These are phyloP conservation scores for Candida smagusa DNA, from an alignment of 1,139 yeast species.

Conservation along the genomic window DNA sequence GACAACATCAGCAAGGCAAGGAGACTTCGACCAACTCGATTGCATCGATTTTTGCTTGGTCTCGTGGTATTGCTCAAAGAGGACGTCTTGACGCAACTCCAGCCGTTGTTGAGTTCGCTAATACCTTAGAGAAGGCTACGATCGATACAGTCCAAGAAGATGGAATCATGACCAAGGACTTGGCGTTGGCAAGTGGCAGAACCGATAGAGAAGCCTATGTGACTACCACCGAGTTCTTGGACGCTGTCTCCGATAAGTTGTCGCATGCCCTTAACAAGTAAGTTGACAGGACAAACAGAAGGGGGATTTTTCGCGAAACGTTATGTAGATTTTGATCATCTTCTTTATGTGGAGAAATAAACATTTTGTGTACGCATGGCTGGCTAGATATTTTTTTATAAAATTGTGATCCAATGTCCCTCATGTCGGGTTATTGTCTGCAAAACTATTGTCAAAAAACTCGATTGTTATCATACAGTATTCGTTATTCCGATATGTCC, in stretches of 20 bases:
- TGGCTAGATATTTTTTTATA: too few species aligned
- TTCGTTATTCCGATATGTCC: too few species aligned
- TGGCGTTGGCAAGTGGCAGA: slow-evolving; percentile 84
- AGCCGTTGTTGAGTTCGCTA: slow-evolving; percentile 76
- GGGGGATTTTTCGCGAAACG: too few species aligned
- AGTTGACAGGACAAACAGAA: background rate
- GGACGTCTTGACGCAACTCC: slow-evolving; percentile 86
- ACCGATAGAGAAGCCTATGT: slow-evolving; percentile 79
- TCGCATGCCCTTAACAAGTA: slow-evolving; percentile 4
- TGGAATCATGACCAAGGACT: slow-evolving; percentile 91
- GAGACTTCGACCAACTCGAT: slow-evolving; percentile 98
- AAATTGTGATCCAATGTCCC: too few species aligned
- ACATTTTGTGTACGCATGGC: too few species aligned
- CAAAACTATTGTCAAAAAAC: too few species aligned
- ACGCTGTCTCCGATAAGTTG: slow-evolving; percentile 57
- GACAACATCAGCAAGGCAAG: slow-evolving; percentile 92
- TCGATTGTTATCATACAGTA: too few species aligned
- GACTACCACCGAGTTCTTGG: slow-evolving; percentile 87
- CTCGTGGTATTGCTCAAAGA: slow-evolving; percentile 87
- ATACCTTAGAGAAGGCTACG: slow-evolving; percentile 75
- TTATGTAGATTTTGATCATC: too few species aligned
- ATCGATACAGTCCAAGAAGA: slow-evolving; percentile 82
- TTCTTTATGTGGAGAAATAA: too few species aligned
- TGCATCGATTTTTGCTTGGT: slow-evolving; percentile 98
- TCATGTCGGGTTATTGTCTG: too few species aligned